Evolutionary conservation across 2,329 filamentous ascomycete species (phyloP).

Genomic region (Sarocladium kiliense): DNA sequence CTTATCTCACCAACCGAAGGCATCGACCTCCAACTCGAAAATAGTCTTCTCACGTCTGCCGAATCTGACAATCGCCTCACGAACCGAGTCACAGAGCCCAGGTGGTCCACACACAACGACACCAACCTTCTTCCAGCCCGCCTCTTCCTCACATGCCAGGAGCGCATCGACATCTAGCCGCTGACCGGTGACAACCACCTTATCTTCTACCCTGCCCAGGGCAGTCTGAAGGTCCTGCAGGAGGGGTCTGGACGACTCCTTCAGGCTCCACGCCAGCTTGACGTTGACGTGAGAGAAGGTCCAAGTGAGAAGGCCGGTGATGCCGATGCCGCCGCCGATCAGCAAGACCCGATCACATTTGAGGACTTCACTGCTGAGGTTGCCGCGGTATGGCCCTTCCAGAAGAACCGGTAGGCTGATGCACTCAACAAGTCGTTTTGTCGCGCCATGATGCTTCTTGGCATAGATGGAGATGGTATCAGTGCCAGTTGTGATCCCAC

Average conservation of each 20-base stretch:
- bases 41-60: conserved; percentile 12
- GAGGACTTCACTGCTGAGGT: conserved; percentile 19
- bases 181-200: conserved; percentile 19
- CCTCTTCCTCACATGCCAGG: conserved; percentile 23
- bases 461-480: conserved; percentile 30
- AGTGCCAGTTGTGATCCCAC: not conserved
- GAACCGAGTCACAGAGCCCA: conserved; percentile 33
- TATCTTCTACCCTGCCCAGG: conserved; percentile 28
- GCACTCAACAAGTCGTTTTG: conserved; percentile 21
- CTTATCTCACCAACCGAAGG: conserved; percentile 22
- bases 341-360: conserved; percentile 31
- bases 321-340: conserved; percentile 42
- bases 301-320: conserved; percentile 36
- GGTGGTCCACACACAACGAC: conserved; percentile 37
- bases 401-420: conserved; percentile 28
- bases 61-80: conserved; percentile 21
- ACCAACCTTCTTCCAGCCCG: conserved; percentile 23
- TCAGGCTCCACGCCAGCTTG: conserved; percentile 32
- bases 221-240: conserved; percentile 21
- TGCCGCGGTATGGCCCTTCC: conserved; percentile 31
- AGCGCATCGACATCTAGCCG: conserved; percentile 26
- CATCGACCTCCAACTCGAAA: conserved; percentile 23
- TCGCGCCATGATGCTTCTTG: conserved; percentile 29
- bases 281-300: conserved; percentile 25
- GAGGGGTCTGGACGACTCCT: conserved; percentile 19